A percentile compares a stretch with the other conserved stretches of the same genome.
Conservation (phyloP, 1,284 basidiomycete species). For the Chiua sp. region DNA sequence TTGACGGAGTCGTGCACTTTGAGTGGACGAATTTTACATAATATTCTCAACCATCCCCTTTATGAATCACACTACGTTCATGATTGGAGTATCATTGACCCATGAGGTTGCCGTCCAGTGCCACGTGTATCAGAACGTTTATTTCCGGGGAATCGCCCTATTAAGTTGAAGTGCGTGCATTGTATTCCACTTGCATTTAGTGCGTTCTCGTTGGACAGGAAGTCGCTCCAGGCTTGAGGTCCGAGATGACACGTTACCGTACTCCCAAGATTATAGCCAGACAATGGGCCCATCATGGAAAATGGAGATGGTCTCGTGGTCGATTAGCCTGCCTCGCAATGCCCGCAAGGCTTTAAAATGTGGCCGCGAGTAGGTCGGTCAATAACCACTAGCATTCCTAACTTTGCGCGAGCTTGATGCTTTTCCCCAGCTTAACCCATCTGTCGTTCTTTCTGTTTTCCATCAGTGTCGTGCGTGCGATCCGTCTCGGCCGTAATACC, state of each 20-base stretch:
- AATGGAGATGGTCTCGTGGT: not conserved
- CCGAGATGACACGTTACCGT: not conserved
- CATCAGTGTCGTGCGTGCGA: not conserved
- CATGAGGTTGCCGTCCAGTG: not conserved
- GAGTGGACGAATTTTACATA: not conserved
- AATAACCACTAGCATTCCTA: not conserved
- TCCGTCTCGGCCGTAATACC: conserved; percentile 5
- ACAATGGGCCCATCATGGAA: not conserved
- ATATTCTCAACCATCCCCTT: not conserved
- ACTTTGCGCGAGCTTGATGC: conserved; percentile 2
- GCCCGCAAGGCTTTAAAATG: not conserved
- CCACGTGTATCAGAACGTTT: not conserved
- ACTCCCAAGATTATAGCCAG: not conserved
- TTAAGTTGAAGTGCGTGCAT: not conserved
- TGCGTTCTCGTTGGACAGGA: not conserved
- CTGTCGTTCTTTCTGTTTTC: not conserved
- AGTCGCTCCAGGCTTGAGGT: not conserved
- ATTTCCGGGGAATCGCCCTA: conserved; percentile 1
- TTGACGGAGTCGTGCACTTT: not conserved
- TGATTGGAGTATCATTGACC: not conserved
- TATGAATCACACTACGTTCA: not conserved
- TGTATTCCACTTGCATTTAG: not conserved
- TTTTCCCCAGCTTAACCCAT: conserved; percentile 5
- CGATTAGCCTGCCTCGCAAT: not conserved
- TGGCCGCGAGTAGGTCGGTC: not conserved